phyloP scores from a whole-genome alignment of 257 asterid species.

The Fraxinus anomala region DNA sequence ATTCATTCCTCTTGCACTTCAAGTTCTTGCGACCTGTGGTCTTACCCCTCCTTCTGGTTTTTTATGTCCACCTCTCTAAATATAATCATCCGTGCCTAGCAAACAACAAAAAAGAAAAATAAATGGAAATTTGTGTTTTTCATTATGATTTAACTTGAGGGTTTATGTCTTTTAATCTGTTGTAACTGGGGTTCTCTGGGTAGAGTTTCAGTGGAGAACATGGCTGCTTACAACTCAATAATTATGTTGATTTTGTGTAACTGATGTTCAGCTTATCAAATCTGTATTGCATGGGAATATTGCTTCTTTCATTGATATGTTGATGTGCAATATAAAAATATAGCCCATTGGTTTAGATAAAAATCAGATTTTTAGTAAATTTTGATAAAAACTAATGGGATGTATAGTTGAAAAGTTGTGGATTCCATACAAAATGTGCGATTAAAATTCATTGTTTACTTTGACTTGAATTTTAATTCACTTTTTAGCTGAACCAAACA shows the following conservation, averaged over 20 bases:
- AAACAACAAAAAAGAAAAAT: neutral
- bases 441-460: too few species aligned
- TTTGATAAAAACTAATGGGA: too few species aligned
- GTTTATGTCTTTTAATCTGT: neutral
- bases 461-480: too few species aligned
- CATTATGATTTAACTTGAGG: neutral
- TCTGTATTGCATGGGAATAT: neutral
- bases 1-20: conserved; percentile 83
- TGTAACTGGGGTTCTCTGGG: neutral
- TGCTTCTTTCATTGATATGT: neutral
- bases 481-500: too few species aligned
- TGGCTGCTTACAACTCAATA: neutral
- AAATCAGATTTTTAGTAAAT: too few species aligned
- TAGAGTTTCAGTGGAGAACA: neutral
- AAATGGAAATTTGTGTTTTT: neutral
- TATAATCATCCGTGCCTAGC: neutral
- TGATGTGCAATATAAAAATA: neutral
- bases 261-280: neutral
- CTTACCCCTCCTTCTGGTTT: conserved; percentile 84
- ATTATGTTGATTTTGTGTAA: neutral
- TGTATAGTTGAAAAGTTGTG: too few species aligned
- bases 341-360: too few species aligned
- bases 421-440: too few species aligned
- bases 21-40: conserved; percentile 79
- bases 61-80: conserved; percentile 67